phyloP scores from a whole-genome alignment of 352 stramenopile species.

The Globisporangium paroecandrum region DNA sequence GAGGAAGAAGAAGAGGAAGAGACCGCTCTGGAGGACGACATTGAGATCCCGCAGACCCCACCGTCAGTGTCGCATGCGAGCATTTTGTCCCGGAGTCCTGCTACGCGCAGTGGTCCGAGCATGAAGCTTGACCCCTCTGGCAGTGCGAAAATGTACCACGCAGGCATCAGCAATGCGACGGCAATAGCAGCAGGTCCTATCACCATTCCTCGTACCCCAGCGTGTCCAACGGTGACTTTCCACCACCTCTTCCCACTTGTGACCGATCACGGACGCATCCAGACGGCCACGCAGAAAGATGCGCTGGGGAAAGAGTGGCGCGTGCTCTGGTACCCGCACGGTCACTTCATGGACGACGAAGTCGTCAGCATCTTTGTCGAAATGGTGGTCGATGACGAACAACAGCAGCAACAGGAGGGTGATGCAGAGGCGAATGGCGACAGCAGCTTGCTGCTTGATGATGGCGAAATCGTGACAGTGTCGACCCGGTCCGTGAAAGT shows the following conservation, averaged over 20 bases:
- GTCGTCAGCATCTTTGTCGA: conserved; percentile 64
- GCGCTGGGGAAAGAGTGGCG: conserved; percentile 44
- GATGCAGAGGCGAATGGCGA: conserved; percentile 2
- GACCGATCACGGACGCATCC: conserved; percentile 26
- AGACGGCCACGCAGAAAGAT: conserved; percentile 35
- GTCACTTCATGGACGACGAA: conserved; percentile 33
- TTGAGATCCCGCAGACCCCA: conserved; percentile 18
- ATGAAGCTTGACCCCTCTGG: conserved; percentile 23
- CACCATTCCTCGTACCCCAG: not conserved
- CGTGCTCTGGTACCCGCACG: conserved; percentile 61
- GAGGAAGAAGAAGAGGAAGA: conserved; percentile 4
- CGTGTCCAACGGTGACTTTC: conserved; percentile 25
- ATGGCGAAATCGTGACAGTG: not conserved
- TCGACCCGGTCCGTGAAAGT: conserved; percentile 24
- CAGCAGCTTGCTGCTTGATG: not conserved
- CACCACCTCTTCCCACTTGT: conserved; percentile 42
- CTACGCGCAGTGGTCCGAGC: not conserved
- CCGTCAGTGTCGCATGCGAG: conserved; percentile 14
- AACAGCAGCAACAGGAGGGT: not conserved
- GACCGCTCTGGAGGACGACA: not conserved
- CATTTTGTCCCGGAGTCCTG: conserved; percentile 5
- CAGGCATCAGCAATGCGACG: not conserved
- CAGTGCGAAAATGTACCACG: conserved; percentile 22
- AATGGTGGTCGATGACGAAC: conserved; percentile 28
- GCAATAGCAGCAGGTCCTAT: not conserved